phyloP scores from a whole-genome alignment of 208 protist genomes.

The Trypanosoma brucei region DNA sequence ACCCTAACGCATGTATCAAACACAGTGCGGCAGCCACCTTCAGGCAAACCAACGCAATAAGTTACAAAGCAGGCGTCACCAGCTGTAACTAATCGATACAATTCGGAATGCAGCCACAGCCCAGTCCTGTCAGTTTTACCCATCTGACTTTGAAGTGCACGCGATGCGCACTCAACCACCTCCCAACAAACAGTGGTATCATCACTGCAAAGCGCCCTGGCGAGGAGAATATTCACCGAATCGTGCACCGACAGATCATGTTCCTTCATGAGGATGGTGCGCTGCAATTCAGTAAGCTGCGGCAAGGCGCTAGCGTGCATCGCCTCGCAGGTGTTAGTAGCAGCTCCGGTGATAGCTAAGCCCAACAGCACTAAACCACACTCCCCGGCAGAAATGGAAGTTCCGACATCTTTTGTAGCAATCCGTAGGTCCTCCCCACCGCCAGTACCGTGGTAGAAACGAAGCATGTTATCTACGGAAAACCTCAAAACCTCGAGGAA shows the following conservation, averaged over 20 bases:
- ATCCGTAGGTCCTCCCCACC: neutral
- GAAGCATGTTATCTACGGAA: neutral
- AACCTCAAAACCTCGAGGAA: neutral
- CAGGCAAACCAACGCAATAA: slow-evolving; percentile 4
- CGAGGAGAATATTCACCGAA: slow-evolving; percentile 25
- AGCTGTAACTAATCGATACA: slow-evolving; percentile 25
- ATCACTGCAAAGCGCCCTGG: slow-evolving; percentile 2
- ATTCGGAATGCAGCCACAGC: slow-evolving; percentile 23
- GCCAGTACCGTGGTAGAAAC: neutral
- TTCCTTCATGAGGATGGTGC: slow-evolving; percentile 25
- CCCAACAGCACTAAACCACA: slow-evolving; percentile 1
- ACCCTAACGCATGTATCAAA: slow-evolving; percentile 14
- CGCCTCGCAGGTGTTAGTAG: neutral
- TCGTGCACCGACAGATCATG: slow-evolving; percentile 18
- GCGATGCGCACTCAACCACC: slow-evolving; percentile 16
- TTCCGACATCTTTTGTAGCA: neutral
- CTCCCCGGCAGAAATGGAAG: neutral
- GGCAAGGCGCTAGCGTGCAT: neutral
- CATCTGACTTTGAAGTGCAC: slow-evolving; percentile 18
- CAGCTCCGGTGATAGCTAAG: neutral
- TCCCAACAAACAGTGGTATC: slow-evolving; percentile 5
- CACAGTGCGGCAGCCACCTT: neutral
- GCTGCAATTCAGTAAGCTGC: slow-evolving; percentile 17
- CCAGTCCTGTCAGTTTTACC: slow-evolving; percentile 27
- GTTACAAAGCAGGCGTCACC: slow-evolving; percentile 20